These are phyloP conservation scores for Lachancea kluyveri DNA, from an alignment of 805 yeast genomes.

Conservation along the genomic window DNA sequence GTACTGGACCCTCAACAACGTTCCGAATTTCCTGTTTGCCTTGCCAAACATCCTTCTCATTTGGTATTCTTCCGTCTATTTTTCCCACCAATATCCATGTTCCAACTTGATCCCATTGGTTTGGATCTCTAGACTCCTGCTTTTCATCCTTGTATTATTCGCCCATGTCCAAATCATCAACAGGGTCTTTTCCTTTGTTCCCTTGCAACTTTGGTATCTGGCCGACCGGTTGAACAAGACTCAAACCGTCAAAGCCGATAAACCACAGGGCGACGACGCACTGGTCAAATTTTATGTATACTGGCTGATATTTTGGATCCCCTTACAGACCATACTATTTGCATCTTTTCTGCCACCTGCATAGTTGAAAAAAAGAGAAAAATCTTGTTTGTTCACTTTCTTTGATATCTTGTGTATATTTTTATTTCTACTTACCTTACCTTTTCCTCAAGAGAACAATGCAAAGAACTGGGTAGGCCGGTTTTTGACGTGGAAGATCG, in stretches of 20 bases:
- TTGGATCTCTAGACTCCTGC: conserved; percentile 37
- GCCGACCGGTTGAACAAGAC: conserved; percentile 34
- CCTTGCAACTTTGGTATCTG: conserved; percentile 68
- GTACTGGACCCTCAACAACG: conserved; percentile 78
- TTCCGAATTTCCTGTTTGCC: conserved; percentile 78
- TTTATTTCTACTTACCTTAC: too few relatives aligned
- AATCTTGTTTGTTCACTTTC: too few relatives aligned
- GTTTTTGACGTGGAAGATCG: too few relatives aligned
- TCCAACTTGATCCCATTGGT: conserved; percentile 36
- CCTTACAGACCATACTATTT: conserved; percentile 65
- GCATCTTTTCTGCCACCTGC: conserved; percentile 93
- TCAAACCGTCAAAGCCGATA: conserved; percentile 11
- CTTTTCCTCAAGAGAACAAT: too few relatives aligned
- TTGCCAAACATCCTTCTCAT: conserved; percentile 56
- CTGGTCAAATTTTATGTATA: conserved; percentile 35
- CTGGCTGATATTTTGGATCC: conserved; percentile 56
- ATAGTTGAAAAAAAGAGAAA: too few relatives aligned
- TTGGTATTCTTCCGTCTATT: conserved; percentile 34
- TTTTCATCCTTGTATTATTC: conserved; percentile 46
- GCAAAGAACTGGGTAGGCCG: too few relatives aligned
- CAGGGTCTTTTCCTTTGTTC: conserved; percentile 71
- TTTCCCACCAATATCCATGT: conserved; percentile 32
- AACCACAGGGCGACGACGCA: conserved; percentile 13
- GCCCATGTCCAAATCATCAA: conserved; percentile 88
- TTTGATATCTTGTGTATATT: too few relatives aligned